Percentiles rank a stretch among this genome's conserved stretches.
phyloP scores from a whole-genome alignment of 164 flowering plant species.

The Vitis vinifera region DNA sequence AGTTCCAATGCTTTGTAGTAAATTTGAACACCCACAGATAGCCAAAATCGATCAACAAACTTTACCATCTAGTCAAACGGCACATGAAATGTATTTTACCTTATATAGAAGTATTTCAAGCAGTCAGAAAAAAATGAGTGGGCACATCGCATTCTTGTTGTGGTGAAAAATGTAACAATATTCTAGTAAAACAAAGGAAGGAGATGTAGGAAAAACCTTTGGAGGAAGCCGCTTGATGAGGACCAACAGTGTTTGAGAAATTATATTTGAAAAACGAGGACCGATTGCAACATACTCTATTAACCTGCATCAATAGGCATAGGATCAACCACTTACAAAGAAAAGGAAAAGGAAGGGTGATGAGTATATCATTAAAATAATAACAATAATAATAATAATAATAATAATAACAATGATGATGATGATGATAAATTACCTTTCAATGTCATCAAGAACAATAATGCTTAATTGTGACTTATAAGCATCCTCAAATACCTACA shows the following conservation, averaged over 20 bases:
- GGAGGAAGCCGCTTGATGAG: constrained; percentile 94
- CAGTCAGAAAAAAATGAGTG: too few relatives aligned
- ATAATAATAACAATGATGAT: not conserved
- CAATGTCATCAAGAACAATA: constrained; percentile 93
- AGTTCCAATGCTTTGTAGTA: too few relatives aligned
- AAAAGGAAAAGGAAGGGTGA: not conserved
- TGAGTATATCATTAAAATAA: not conserved
- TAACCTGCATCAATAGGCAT: constrained; percentile 44
- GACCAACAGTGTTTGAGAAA: constrained; percentile 85
- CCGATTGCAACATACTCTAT: constrained; percentile 89
- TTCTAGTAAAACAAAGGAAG: not conserved
- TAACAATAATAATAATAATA: not conserved
- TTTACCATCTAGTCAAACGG: too few relatives aligned
- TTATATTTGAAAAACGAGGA: constrained; percentile 91
- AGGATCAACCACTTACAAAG: not conserved
- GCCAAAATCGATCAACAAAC: too few relatives aligned
- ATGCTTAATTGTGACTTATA: constrained; percentile 91
- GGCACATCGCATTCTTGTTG: too few relatives aligned
- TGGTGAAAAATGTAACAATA: too few relatives aligned
- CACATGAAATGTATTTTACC: too few relatives aligned
- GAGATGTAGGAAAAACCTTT: constrained; percentile 43
- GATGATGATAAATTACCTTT: constrained; percentile 52
- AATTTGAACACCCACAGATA: too few relatives aligned
- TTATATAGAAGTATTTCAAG: too few relatives aligned
- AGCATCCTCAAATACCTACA: constrained; percentile 97